Base-by-base conservation (phyloP, 169 alveolate genomes). In the Plasmodium blacklocki region DNA sequence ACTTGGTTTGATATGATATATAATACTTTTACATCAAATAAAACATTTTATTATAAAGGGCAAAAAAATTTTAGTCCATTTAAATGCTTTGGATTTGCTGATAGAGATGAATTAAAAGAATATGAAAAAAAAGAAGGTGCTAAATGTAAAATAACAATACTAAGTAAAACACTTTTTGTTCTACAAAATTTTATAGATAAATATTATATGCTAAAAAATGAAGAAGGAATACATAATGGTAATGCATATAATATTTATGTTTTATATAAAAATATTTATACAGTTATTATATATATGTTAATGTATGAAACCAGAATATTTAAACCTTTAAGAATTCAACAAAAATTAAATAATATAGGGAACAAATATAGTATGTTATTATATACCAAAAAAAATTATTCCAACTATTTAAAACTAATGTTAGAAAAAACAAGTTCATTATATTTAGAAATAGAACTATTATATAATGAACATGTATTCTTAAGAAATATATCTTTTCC, bases 71-170 rank as follows among this genome's bases (percentile, higher is more conserved):
- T 56, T 52, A 68, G 67, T 23, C 85, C 70, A 70, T 68, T 83
- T 18, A 83, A 62, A 83, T 83, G 91, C 62, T 83, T 63, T 50
- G 91, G 86, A 52, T 70, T 83, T 67, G 91, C 86, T 3, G 91
- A 83, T 18, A 56, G 52, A 45, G 85, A 83, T 29, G 91, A 83
- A 29, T 47, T 83, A 62, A 54, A 70, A 23, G 85, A 52, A 58
- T 83, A 83, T 58, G 59, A 83, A 18, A 71, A 67, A 43, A 83
- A 83, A 49, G 59, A 71, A 56, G 85, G 21, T 7, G 73, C 91
- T 9, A 83, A 70, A 63, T 83, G 91, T 45, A 68, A 49, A 58
- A 26, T 83, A 29, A 49, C 71, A 12, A 83, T 83, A 49, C 54
- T 83, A 9, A 71, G 47, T 63, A 71, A 50, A 43, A 68, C 83